These are phyloP conservation scores for Solanum ossicruentum DNA, from an alignment of 257 asterid species.

Conservation along the genomic window DNA sequence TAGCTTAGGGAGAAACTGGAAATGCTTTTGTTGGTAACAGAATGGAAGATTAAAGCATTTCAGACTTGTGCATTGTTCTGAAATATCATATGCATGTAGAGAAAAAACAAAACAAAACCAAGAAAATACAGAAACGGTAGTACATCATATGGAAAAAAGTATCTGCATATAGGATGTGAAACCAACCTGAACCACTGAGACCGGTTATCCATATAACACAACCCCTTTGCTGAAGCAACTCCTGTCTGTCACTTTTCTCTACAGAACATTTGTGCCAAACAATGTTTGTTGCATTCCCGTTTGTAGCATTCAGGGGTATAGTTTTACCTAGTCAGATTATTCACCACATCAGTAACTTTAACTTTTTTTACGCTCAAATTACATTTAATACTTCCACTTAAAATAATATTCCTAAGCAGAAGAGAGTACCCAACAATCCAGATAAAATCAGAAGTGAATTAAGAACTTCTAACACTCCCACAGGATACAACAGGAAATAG, in stretches of 20 bases:
- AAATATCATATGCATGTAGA: background rate
- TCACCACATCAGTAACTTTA: background rate
- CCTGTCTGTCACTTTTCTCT: conserved; percentile 63
- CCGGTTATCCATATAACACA: conserved; percentile 98
- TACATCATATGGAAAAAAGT: background rate
- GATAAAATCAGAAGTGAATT: background rate
- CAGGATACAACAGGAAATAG: background rate
- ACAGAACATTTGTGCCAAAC: conserved; percentile 91
- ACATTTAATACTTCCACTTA: background rate
- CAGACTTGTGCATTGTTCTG: background rate
- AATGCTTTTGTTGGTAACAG: background rate
- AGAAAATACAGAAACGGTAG: background rate
- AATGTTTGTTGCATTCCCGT: conserved; percentile 72
- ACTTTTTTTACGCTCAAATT: background rate
- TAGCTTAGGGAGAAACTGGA: background rate
- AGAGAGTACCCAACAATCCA: background rate
- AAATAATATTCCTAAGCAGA: background rate
- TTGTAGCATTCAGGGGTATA: conserved; percentile 22
- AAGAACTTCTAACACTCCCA: background rate
- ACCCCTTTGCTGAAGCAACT: conserved; percentile 89
- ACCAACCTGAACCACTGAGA: conserved; percentile 97
- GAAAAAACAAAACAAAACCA: background rate
- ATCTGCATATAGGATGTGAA: background rate
- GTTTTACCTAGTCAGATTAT: conserved; percentile 30
- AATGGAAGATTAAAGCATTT: background rate